These are phyloP conservation scores for Anisodus tanguticus DNA, from an alignment of 257 asterid genomes.

Conservation along the genomic window DNA sequence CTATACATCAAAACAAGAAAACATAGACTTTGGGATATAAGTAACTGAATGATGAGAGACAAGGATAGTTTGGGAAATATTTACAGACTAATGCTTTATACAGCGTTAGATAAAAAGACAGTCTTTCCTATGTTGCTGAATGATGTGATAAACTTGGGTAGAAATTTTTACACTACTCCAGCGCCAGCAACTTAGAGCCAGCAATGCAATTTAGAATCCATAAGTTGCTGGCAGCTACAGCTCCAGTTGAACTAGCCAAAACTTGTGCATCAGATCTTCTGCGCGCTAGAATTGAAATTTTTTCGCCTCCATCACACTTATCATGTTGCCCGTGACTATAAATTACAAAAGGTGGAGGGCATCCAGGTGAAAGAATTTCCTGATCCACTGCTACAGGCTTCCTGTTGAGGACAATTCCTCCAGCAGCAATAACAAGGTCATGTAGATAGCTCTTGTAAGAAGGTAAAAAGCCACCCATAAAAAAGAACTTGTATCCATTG, in stretches of 20 bases:
- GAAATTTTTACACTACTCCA: slow-evolving; percentile 34
- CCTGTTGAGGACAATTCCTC: slow-evolving; percentile 77
- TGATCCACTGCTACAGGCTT: slow-evolving; percentile 65
- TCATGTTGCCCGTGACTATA: slow-evolving; percentile 67
- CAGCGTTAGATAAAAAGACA: background rate
- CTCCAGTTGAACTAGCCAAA: slow-evolving; percentile 70
- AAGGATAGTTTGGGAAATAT: background rate
- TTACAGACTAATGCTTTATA: background rate
- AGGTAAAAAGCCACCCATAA: slow-evolving; percentile 67
- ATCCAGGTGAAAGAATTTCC: slow-evolving; percentile 31
- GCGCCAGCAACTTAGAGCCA: slow-evolving; percentile 58
- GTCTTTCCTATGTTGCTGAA: background rate
- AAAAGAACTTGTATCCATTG: slow-evolving; percentile 62
- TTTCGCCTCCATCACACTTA: slow-evolving; percentile 44
- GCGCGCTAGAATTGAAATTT: slow-evolving; percentile 38
- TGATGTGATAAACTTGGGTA: background rate
- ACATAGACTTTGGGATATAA: background rate
- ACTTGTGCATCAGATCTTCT: slow-evolving; percentile 59
- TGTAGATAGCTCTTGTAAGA: slow-evolving; percentile 76
- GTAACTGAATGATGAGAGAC: background rate
- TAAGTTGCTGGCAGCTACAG: slow-evolving; percentile 60
- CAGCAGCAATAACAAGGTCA: slow-evolving; percentile 82
- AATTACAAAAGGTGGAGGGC: slow-evolving; percentile 49
- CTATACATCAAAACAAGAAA: background rate
- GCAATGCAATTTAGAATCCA: slow-evolving; percentile 88